Evolutionary conservation across 1,139 yeast genomes (phyloP).

Genomic region (Yarrowia galli): DNA sequence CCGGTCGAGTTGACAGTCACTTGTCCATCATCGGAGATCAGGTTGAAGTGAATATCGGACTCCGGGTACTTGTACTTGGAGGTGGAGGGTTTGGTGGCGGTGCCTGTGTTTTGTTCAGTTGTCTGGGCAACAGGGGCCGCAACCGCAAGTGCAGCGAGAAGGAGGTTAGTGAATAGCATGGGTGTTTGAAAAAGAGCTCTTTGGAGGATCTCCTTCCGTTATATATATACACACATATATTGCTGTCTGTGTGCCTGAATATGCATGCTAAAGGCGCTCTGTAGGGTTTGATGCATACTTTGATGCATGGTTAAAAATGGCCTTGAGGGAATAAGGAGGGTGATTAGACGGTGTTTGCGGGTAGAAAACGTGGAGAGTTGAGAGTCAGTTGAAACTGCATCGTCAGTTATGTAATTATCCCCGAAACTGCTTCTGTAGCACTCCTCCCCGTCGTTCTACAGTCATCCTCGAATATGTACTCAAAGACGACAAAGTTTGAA

Average conservation of each 20-base stretch:
- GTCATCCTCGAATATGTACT: background rate
- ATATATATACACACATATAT: background rate
- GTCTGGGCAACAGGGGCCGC: constrained; percentile 1
- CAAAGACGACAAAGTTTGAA: background rate
- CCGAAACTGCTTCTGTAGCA: too few relatives aligned
- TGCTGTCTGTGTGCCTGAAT: background rate
- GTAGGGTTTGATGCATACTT: background rate
- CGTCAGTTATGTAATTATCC: too few relatives aligned
- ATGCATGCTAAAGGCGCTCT: background rate
- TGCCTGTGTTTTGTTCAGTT: background rate
- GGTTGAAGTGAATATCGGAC: constrained; percentile 17
- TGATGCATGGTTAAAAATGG: background rate
- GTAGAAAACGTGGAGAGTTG: too few relatives aligned
- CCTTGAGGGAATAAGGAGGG: background rate
- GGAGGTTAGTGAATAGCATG: background rate
- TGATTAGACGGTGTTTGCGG: too few relatives aligned
- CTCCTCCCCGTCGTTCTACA: too few relatives aligned
- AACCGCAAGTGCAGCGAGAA: background rate
- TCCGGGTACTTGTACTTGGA: constrained; percentile 6
- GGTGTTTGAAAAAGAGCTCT: background rate
- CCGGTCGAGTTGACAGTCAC: constrained; percentile 10
- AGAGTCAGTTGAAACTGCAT: too few relatives aligned
- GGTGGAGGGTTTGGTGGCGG: background rate
- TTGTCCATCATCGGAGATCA: constrained; percentile 14
- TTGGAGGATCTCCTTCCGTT: background rate